These are phyloP conservation scores for Paraconiothyrium sp. DNA, from an alignment of 2,329 filamentous ascomycete species.

Conservation along the genomic window DNA sequence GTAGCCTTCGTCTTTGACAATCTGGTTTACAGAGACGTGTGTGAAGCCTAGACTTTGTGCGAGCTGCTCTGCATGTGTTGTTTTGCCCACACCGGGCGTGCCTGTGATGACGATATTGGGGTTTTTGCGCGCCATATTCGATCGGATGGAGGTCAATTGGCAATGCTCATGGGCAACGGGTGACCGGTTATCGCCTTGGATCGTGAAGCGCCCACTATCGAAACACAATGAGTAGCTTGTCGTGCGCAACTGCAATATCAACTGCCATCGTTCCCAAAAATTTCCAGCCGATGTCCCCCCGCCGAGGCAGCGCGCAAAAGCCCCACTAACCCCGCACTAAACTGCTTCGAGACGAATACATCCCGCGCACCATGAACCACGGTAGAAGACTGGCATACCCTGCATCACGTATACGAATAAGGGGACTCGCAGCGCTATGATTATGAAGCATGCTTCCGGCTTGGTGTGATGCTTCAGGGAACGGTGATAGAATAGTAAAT, in stretches of 20 bases:
- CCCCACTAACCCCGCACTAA: constrained; percentile 16
- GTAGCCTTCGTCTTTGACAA: constrained; percentile 88
- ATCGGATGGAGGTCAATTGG: neutral
- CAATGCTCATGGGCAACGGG: neutral
- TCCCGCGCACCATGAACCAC: neutral
- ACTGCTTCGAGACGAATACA: neutral
- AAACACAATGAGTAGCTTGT: no score
- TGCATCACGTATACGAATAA: neutral
- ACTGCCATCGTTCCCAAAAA: neutral
- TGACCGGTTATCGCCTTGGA: no score
- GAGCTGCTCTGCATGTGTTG: constrained; percentile 85
- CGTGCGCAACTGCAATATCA: neutral
- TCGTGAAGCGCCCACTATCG: no score
- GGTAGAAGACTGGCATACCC: neutral
- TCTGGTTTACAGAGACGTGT: constrained; percentile 87
- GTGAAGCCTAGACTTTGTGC: constrained; percentile 79
- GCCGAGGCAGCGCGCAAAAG: neutral
- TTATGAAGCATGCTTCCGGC: no score
- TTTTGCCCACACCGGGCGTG: constrained; percentile 95
- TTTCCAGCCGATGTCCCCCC: neutral
- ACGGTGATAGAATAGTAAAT: no score
- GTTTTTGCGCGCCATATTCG: constrained; percentile 51
- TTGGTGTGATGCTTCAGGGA: no score
- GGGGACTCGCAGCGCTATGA: no score
- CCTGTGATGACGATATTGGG: constrained; percentile 97